Evolutionary conservation across 1,284 basidiomycete genomes (phyloP).

Genomic region (Naganishia sp.): DNA sequence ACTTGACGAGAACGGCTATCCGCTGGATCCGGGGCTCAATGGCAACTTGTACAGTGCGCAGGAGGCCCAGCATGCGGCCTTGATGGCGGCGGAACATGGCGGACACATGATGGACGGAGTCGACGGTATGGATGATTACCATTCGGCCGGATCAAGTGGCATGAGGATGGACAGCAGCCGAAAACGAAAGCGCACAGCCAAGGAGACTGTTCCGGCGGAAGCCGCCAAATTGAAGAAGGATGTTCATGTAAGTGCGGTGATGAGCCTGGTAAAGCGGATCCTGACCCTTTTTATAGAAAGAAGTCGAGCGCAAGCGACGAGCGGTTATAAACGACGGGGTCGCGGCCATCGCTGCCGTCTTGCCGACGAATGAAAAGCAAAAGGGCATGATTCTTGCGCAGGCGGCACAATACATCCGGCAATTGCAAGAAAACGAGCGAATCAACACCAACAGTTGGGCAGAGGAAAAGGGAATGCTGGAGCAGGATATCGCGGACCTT

Average conservation of each 20-base stretch:
- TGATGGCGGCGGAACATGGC: slow-evolving; percentile 23
- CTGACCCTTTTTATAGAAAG: slow-evolving; percentile 44
- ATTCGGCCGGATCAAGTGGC: slow-evolving; percentile 12
- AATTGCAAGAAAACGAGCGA: slow-evolving; percentile 29
- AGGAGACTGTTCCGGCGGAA: slow-evolving; percentile 22
- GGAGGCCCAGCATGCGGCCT: slow-evolving; percentile 24
- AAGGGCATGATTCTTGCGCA: slow-evolving; percentile 33
- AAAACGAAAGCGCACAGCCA: slow-evolving; percentile 28
- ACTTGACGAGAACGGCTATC: slow-evolving; percentile 25
- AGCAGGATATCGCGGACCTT: slow-evolving; percentile 29
- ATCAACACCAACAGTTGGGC: slow-evolving; percentile 27
- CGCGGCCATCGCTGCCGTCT: slow-evolving; percentile 49
- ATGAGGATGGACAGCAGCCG: slow-evolving; percentile 14
- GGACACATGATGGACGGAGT: slow-evolving; percentile 26
- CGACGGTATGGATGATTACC: slow-evolving; percentile 19
- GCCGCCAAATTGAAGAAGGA: slow-evolving; percentile 32
- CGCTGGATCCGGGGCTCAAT: slow-evolving; percentile 22
- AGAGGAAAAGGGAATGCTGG: slow-evolving; percentile 25
- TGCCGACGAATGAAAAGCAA: slow-evolving; percentile 43
- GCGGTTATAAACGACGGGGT: slow-evolving; percentile 55
- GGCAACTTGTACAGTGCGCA: slow-evolving; percentile 23
- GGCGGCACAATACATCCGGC: slow-evolving; percentile 32
- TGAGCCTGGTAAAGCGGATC: neutral
- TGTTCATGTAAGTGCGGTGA: slow-evolving; percentile 24
- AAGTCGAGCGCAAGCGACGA: slow-evolving; percentile 55